phyloP scores from a whole-genome alignment of 139 green algal species.

The Penium margaritaceum region DNA sequence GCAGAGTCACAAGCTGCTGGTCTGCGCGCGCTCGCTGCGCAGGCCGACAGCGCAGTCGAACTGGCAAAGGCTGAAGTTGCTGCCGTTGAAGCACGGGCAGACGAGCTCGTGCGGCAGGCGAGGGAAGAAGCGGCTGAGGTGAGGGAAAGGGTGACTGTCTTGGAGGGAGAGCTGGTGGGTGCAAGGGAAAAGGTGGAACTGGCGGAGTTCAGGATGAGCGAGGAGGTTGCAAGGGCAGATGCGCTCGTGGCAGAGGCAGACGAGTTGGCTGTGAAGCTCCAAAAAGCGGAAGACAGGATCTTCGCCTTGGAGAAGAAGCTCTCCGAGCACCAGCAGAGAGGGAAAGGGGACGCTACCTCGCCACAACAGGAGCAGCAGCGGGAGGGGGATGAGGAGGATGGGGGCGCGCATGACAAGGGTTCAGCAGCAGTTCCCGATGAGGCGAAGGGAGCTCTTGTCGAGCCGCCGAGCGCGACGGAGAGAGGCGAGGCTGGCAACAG shows the following conservation, averaged over 20 bases:
- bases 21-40: not conserved
- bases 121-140: not conserved
- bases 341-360: too few species aligned
- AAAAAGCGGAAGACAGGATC: slow-evolving; percentile 1
- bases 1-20: not conserved
- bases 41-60: not conserved
- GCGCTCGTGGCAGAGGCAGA: not conserved
- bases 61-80: slow-evolving; percentile 1
- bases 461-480: too few species aligned
- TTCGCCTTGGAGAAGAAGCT: too few species aligned
- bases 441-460: too few species aligned
- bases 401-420: too few species aligned
- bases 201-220: not conserved
- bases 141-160: not conserved
- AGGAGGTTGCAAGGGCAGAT: slow-evolving; percentile 9
- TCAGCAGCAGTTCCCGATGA: too few species aligned
- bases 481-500: too few species aligned
- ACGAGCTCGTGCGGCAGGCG: not conserved
- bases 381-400: too few species aligned
- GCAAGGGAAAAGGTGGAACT: not conserved
- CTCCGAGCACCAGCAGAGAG: too few species aligned
- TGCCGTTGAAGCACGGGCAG: not conserved
- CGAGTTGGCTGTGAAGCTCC: not conserved
- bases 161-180: not conserved
- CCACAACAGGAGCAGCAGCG: too few species aligned